Evolutionary conservation across 2,329 filamentous ascomycete genomes (phyloP).

Genomic region (Claviceps arundinis): DNA sequence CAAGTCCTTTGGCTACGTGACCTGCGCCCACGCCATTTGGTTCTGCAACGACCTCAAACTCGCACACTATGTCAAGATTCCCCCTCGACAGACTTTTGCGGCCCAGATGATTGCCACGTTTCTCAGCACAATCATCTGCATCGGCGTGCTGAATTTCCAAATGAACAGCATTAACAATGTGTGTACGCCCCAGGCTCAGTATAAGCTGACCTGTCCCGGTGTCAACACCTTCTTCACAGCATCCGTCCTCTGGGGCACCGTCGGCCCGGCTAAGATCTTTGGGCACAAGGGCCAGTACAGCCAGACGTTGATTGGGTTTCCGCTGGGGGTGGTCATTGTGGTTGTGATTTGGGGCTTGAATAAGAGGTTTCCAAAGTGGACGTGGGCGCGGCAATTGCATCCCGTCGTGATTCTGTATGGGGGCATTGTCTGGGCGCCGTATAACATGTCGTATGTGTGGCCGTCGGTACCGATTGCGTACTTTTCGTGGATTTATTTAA

Average conservation of each 20-base stretch:
- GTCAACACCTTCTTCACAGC: slow-evolving; percentile 45
- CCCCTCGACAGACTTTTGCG: slow-evolving; percentile 43
- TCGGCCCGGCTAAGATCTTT: slow-evolving; percentile 38
- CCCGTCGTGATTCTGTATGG: slow-evolving; percentile 35
- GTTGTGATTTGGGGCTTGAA: slow-evolving; percentile 26
- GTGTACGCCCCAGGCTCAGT: slow-evolving; percentile 32
- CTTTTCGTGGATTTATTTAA: slow-evolving; percentile 38
- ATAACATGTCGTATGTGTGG: slow-evolving; percentile 39
- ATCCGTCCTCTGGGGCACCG: slow-evolving; percentile 40
- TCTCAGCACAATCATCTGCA: slow-evolving; percentile 36
- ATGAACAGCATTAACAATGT: slow-evolving; percentile 35
- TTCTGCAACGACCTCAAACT: slow-evolving; percentile 37
- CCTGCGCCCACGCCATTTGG: slow-evolving; percentile 36
- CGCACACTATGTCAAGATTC: slow-evolving; percentile 46
- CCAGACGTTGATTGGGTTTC: slow-evolving; percentile 34
- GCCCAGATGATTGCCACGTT: slow-evolving; percentile 47
- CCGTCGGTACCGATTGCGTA: slow-evolving; percentile 38
- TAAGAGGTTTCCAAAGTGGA: slow-evolving; percentile 27
- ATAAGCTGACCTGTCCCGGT: slow-evolving; percentile 37
- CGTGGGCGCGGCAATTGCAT: slow-evolving; percentile 31
- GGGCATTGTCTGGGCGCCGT: slow-evolving; percentile 32
- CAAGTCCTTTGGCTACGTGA: slow-evolving; percentile 38
- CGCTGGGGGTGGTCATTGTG: slow-evolving; percentile 32
- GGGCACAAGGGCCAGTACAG: slow-evolving; percentile 34
- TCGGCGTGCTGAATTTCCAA: slow-evolving; percentile 35